phyloP scores from a whole-genome alignment of 345 rosid species.

The Fremontodendron californicum region DNA sequence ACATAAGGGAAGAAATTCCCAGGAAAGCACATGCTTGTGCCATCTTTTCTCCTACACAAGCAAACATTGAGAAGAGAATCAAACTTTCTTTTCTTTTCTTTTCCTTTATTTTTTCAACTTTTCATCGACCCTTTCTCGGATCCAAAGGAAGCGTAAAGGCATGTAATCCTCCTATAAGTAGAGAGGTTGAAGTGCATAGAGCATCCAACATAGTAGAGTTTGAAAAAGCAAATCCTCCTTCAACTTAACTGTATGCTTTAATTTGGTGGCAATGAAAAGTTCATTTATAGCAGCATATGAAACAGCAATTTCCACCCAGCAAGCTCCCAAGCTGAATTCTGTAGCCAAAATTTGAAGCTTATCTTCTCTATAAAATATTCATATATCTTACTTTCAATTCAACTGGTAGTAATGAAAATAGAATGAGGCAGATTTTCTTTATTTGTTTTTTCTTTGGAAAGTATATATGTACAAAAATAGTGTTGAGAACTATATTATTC shows the following conservation, averaged over 20 bases:
- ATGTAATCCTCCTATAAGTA: background rate
- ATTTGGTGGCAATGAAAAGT: background rate
- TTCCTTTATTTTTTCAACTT: too few species aligned
- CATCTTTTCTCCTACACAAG: too few species aligned
- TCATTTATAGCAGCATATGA: background rate
- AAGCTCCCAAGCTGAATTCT: background rate
- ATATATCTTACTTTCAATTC: background rate
- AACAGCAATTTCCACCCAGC: background rate
- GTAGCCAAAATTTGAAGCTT: background rate
- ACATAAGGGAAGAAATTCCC: too few species aligned
- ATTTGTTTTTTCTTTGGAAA: background rate
- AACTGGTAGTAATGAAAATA: background rate
- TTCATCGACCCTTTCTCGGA: too few species aligned
- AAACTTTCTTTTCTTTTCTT: too few species aligned
- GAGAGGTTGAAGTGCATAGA: slow-evolving; percentile 14
- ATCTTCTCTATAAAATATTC: background rate
- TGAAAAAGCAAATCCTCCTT: slow-evolving; percentile 5
- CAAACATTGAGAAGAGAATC: too few species aligned
- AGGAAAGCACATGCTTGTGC: too few species aligned
- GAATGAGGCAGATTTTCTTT: background rate
- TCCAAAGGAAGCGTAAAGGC: background rate
- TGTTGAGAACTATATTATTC: background rate
- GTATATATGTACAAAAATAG: background rate
- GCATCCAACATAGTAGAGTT: background rate
- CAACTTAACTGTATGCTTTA: background rate